These are phyloP conservation scores for Hysterangium stoloniferum DNA, from an alignment of 768 basidiomycete genomes.

Conservation along the genomic window DNA sequence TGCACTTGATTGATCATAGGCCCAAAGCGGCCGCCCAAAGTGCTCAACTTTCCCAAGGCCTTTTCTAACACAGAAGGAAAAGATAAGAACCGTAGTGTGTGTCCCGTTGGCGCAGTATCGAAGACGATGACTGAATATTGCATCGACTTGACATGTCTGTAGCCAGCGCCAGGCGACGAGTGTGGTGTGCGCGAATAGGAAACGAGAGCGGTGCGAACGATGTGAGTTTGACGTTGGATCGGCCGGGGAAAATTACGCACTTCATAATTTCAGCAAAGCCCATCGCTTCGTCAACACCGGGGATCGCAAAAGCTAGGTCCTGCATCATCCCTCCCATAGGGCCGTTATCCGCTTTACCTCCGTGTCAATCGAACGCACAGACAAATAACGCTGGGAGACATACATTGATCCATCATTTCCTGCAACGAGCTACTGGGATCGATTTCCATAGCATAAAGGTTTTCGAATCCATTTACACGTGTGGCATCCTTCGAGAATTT, in stretches of 20 bases:
- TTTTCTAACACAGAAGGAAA: constrained; percentile 98
- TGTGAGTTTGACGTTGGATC: neutral
- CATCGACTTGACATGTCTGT: constrained; percentile 98
- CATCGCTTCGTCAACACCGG: constrained; percentile 99
- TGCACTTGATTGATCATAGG: constrained; percentile 94
- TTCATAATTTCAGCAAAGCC: constrained; percentile 99
- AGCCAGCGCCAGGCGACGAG: constrained; percentile 1
- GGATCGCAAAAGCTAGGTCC: constrained; percentile 97
- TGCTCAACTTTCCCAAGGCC: constrained; percentile 89
- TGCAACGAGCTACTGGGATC: constrained; percentile 97
- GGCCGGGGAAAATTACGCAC: constrained; percentile 43
- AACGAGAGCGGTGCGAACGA: neutral
- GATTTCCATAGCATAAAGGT: constrained; percentile 98
- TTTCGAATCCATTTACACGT: constrained; percentile 94
- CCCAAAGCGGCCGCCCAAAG: constrained; percentile 90
- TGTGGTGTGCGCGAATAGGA: neutral
- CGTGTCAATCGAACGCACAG: constrained; percentile 2
- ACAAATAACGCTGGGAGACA: constrained; percentile 23
- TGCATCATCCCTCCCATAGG: constrained; percentile 99
- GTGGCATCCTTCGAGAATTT: constrained; percentile 99
- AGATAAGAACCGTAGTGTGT: constrained; percentile 97
- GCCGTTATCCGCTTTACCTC: constrained; percentile 64
- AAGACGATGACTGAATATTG: constrained; percentile 99
- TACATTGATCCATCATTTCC: constrained; percentile 98
- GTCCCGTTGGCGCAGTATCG: constrained; percentile 97